Percentiles rank a stretch among this genome's conserved stretches.
phyloP scores from a whole-genome alignment of 345 rosid genomes.

The Acer campestre region DNA sequence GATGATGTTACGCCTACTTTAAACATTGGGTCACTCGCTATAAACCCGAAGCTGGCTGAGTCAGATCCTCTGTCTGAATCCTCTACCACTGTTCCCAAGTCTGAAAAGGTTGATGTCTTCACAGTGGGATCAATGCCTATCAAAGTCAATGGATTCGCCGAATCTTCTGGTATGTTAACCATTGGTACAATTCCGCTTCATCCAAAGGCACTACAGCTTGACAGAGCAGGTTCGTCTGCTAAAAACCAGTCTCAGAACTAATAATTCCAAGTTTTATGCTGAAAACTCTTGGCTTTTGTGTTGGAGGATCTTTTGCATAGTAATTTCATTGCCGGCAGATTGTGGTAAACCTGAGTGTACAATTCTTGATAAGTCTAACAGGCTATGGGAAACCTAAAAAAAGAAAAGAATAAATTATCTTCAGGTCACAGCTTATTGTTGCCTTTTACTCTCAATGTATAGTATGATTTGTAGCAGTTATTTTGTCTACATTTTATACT shows the following conservation, averaged over 20 bases:
- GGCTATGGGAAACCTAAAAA: background rate
- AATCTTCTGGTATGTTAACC: conserved; percentile 43
- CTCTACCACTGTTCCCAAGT: conserved; percentile 10
- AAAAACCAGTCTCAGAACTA: conserved; percentile 22
- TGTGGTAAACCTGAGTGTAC: conserved; percentile 5
- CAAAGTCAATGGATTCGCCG: conserved; percentile 60
- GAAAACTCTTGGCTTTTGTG: background rate
- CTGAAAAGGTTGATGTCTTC: conserved; percentile 36
- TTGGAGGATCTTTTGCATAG: background rate
- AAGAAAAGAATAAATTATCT: background rate
- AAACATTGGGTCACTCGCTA: conserved; percentile 39
- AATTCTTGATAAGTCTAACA: background rate
- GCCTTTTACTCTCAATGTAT: background rate
- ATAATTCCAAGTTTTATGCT: conserved; percentile 12
- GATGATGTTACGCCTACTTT: conserved; percentile 27
- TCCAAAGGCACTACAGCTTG: conserved; percentile 45
- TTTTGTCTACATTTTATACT: conserved; percentile 1
- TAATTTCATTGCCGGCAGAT: background rate
- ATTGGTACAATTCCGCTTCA: conserved; percentile 73
- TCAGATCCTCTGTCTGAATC: conserved; percentile 21
- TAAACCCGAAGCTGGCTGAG: conserved; percentile 34
- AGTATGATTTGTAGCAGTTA: background rate
- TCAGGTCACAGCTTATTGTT: background rate
- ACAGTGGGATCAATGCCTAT: conserved; percentile 75
- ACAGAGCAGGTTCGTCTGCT: conserved; percentile 25